These are phyloP conservation scores for Cladosporium phlei DNA, from an alignment of 2,329 filamentous ascomycete species.

Conservation along the genomic window DNA sequence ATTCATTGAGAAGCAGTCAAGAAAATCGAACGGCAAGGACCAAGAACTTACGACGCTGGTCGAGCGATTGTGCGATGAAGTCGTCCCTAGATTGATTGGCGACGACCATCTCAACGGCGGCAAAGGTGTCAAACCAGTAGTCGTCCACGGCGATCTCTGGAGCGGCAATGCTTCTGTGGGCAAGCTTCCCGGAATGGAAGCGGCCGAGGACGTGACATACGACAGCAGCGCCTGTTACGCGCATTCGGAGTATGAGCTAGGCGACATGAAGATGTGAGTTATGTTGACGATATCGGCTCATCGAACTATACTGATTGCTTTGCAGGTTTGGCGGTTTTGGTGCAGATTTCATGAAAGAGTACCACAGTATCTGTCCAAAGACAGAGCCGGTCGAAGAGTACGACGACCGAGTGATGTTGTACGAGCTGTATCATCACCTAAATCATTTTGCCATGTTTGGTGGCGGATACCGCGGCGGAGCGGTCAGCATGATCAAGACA, in stretches of 20 bases:
- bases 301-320: neutral
- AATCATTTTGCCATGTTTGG: constrained; percentile 88
- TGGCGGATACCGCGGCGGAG: constrained; percentile 68
- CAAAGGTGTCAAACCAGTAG: constrained; percentile 64
- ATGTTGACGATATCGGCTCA: rapidly evolving
- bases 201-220: constrained; percentile 70
- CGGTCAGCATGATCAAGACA: constrained; percentile 72
- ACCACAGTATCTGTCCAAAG: constrained; percentile 69
- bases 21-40: constrained; percentile 61
- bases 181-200: constrained; percentile 52
- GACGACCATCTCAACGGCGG: constrained; percentile 59
- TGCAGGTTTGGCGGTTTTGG: constrained; percentile 74
- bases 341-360: constrained; percentile 66
- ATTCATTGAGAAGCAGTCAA: constrained; percentile 55
- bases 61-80: constrained; percentile 55
- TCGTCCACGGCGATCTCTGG: constrained; percentile 93
- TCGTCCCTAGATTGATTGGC: constrained; percentile 73
- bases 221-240: constrained; percentile 79
- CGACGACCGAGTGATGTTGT: constrained; percentile 74
- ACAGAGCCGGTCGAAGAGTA: constrained; percentile 77
- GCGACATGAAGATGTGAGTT: constrained; percentile 77
- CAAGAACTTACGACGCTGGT: constrained; percentile 58
- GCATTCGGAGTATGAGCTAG: constrained; percentile 84
- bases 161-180: constrained; percentile 73
- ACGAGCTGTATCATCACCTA: constrained; percentile 83